Evolutionary conservation across 2,329 filamentous ascomycete genomes (phyloP), one percentile per base, ranked within the genome.

Genomic region (Fusarium solani-melongenae): DNA sequence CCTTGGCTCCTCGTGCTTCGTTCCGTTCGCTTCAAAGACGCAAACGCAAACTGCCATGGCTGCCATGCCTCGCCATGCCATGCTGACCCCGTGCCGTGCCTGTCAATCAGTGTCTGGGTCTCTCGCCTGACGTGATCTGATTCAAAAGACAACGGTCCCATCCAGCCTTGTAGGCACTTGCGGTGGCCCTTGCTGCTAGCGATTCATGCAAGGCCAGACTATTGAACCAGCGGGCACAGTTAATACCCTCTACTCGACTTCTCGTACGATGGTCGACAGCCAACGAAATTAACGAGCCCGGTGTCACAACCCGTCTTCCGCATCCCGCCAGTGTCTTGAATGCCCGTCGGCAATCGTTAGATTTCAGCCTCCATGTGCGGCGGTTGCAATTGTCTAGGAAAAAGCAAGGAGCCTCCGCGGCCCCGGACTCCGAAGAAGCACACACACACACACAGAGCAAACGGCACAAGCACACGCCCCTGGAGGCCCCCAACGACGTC

Each of bases 191-290:
- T 22, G 53, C 53, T 57, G 31, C 69, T 72, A 72, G 39, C 71
- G 71, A 73, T 44, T 73, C 71, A 73, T 73, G 71, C 59, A 59
- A 36, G 49, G 41, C 22, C 29, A 27, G 59, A 71, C 71, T 73
- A 73, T 71, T 64, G 67, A 70, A 39, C 41, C 51, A 46, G 33
- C 61, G 67, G 55, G 53, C 49, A 53, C 17, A 56, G 66, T 31
- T 38, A n/a, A n/a, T 11, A 31, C 33, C 41, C 17, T 55, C 7
- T 29, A 49, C 36, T 34, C 11, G 29, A 49, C 24, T 27, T 62
- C 44, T 73, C 58, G 49, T 67, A 33, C 62, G 36, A 67, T 68
- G 27, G 29, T 60, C 53, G 55, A 61, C 67, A 71, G 70, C 53
- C 46, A 67, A 71, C 70, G 24, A 73, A 72, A 73, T 71, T 66